Conservation (phyloP, 23 red algal genomes). For the Chondrus crispus region DNA sequence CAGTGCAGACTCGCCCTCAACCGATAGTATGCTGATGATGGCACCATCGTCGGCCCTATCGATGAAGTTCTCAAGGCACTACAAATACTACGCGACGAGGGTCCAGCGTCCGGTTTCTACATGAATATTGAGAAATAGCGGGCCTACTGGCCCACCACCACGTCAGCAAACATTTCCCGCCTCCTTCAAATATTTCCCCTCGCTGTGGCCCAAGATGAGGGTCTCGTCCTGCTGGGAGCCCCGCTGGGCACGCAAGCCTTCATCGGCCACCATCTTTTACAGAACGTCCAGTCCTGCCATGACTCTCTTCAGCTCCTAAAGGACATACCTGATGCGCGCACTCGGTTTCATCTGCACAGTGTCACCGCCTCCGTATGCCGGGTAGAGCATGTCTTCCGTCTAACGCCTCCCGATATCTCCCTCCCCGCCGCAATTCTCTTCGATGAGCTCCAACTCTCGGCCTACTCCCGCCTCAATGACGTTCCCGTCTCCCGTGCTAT, state of each 20-base stretch:
- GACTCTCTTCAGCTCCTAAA: neutral
- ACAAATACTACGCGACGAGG: neutral
- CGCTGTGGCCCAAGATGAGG: neutral
- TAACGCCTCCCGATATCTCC: neutral
- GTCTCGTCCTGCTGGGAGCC: neutral
- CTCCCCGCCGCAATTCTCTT: neutral
- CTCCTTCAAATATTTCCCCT: neutral
- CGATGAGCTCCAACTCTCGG: neutral
- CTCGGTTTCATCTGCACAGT: neutral
- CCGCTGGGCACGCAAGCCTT: neutral
- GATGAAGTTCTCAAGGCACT: neutral
- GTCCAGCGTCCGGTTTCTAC: neutral
- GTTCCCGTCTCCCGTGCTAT: neutral
- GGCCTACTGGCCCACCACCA: neutral
- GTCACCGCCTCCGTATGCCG: neutral
- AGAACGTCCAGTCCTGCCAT: neutral
- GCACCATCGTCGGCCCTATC: neutral
- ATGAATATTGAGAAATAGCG: neutral
- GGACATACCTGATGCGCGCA: neutral
- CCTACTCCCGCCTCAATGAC: neutral
- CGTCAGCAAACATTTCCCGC: neutral
- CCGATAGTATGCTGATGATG: conserved; percentile 16
- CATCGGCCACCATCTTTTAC: neutral
- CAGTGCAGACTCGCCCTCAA: neutral
- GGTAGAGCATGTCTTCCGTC: neutral